phyloP scores from a whole-genome alignment of 1,284 basidiomycete genomes.

The Fomes fomentarius region DNA sequence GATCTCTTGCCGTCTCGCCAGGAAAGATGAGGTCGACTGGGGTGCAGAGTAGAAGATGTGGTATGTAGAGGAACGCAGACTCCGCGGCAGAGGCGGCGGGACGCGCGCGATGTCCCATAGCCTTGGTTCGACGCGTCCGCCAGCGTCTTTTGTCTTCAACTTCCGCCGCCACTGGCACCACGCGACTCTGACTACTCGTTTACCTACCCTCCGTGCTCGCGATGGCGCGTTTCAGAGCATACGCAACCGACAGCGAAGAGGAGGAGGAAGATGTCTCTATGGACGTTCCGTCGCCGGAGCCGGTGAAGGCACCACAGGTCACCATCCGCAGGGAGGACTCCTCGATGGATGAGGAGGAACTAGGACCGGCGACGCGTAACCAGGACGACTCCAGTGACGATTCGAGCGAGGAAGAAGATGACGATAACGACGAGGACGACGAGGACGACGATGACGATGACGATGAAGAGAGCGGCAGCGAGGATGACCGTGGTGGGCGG shows the following conservation, averaged over 20 bases:
- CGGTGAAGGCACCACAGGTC: slow-evolving; percentile 4
- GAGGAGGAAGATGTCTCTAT: slow-evolving; percentile 27
- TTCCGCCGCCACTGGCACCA: neutral
- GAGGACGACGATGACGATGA: slow-evolving; percentile 39
- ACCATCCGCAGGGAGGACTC: slow-evolving; percentile 18
- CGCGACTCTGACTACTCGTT: neutral
- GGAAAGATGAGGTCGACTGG: neutral
- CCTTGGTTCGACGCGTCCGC: no score
- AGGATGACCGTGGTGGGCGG: slow-evolving; percentile 11
- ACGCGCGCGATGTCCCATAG: no score
- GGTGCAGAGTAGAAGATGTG: no score
- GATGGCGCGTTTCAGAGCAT: slow-evolving; percentile 32
- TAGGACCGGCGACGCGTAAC: slow-evolving; percentile 4
- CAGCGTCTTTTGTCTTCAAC: slow-evolving; percentile 1
- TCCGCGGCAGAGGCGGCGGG: no score
- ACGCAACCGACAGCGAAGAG: slow-evolving; percentile 30
- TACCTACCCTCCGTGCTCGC: neutral
- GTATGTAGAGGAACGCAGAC: no score
- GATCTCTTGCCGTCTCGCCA: neutral
- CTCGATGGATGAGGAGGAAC: slow-evolving; percentile 22
- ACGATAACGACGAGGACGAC: slow-evolving; percentile 7
- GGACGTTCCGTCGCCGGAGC: slow-evolving; percentile 13
- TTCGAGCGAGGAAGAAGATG: slow-evolving; percentile 15
- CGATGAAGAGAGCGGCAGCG: slow-evolving; percentile 21
- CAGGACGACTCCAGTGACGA: slow-evolving; percentile 7